Conservation (phyloP, 768 basidiomycete species). For the Cystofilobasidium ferigula region DNA sequence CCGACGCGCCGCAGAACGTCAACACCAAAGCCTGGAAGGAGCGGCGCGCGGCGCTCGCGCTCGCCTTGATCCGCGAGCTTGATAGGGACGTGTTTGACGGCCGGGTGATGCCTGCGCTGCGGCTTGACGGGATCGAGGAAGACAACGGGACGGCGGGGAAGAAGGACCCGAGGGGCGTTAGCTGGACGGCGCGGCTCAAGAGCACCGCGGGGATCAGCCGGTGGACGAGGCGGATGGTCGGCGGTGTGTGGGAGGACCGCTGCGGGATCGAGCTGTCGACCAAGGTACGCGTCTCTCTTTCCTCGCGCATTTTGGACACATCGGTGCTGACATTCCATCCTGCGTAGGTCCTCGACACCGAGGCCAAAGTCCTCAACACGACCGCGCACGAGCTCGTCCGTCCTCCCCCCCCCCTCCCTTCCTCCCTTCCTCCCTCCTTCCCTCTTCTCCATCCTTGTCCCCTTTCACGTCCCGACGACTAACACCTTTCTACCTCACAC, state of each 20-base stretch:
- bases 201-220: constrained; percentile 26
- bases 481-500: background rate
- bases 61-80: constrained; percentile 14
- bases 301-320: background rate
- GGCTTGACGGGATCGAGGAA: background rate
- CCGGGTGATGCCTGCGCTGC: background rate
- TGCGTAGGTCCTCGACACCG: constrained; percentile 16
- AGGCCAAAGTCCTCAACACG: constrained; percentile 18
- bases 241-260: constrained; percentile 7
- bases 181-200: constrained; percentile 20
- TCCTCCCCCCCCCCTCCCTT: too few species aligned
- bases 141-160: background rate
- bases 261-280: constrained; percentile 20
- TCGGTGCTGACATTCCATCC: background rate
- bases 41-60: constrained; percentile 13
- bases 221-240: constrained; percentile 11
- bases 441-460: too few species aligned
- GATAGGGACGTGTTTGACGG: constrained; percentile 10
- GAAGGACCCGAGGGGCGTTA: constrained; percentile 6
- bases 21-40: constrained; percentile 24
- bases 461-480: background rate
- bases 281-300: constrained; percentile 4
- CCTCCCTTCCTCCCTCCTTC: background rate
- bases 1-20: background rate
- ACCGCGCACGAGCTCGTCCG: constrained; percentile 25